Percentiles rank a stretch among this genome's conserved stretches.
phyloP scores from a whole-genome alignment of 345 rosid species.

The Populus tremula region DNA sequence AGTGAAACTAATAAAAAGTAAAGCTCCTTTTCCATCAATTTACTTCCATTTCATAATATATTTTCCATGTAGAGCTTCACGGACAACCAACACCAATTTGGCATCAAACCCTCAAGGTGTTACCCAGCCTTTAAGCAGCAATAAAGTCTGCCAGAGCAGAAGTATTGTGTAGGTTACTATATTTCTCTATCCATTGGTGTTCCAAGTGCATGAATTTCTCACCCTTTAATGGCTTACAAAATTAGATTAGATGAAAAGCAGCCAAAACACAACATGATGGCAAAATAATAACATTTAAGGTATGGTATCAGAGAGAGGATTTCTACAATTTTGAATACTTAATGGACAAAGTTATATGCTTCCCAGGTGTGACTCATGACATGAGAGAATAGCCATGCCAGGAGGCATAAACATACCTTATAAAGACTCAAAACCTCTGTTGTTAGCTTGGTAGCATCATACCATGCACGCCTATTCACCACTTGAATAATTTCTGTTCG shows the following conservation, averaged over 20 bases:
- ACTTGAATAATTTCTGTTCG: constrained; percentile 89
- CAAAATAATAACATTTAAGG: too few relatives aligned
- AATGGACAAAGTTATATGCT: background rate
- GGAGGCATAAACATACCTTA: constrained; percentile 48
- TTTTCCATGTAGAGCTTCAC: background rate
- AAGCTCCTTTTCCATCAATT: background rate
- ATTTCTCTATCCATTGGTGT: background rate
- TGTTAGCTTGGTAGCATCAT: constrained; percentile 77
- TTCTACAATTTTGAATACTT: background rate
- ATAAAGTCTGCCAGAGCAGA: background rate
- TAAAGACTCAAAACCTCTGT: constrained; percentile 78
- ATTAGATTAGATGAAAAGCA: background rate
- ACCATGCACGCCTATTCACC: constrained; percentile 93
- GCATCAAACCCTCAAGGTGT: background rate
- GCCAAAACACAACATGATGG: background rate
- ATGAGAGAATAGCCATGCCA: background rate
- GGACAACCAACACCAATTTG: background rate
- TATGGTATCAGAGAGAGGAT: background rate
- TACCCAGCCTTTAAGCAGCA: background rate
- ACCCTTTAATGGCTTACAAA: background rate
- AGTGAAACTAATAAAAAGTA: background rate
- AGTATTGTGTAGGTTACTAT: background rate
- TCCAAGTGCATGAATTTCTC: background rate
- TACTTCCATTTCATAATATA: background rate
- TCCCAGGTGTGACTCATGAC: background rate